Evolutionary conservation across 2,329 filamentous ascomycete species (phyloP).

Genomic region (Fusarium irregulare): DNA sequence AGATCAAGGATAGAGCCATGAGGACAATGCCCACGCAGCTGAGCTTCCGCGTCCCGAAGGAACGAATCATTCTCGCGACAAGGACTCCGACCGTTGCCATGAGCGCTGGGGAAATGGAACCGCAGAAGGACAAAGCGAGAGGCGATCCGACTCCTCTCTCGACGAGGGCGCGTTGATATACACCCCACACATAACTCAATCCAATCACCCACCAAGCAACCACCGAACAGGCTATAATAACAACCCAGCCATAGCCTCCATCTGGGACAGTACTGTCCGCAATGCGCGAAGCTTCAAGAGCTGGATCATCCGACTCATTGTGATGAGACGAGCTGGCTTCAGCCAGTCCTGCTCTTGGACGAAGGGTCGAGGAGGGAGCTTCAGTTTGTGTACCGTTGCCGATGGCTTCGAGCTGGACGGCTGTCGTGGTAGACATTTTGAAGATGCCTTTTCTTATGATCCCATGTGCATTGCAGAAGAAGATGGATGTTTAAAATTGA

Average conservation of each 20-base stretch:
- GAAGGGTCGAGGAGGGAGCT: constrained; percentile 6
- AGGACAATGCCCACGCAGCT: not conserved
- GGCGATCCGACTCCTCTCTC: constrained; percentile 57
- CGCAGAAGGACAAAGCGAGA: constrained; percentile 68
- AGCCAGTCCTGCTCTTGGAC: constrained; percentile 11
- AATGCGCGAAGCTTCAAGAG: constrained; percentile 37
- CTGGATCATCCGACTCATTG: constrained; percentile 17
- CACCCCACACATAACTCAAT: constrained; percentile 68
- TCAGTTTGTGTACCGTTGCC: constrained; percentile 16
- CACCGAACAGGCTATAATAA: constrained; percentile 41
- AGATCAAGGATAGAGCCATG: constrained; percentile 23
- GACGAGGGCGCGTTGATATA: constrained; percentile 68
- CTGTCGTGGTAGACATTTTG: constrained; percentile 32
- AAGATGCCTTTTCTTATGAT: not conserved
- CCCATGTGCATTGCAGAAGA: not conserved
- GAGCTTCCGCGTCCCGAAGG: constrained; percentile 28
- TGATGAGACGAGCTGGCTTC: not conserved
- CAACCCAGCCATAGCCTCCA: constrained; percentile 47
- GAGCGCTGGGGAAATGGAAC: constrained; percentile 54
- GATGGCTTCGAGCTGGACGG: constrained; percentile 27
- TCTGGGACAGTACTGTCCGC: constrained; percentile 43
- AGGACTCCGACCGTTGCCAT: constrained; percentile 25
- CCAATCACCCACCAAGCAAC: constrained; percentile 65
- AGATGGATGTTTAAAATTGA: fast-evolving
- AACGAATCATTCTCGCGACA: constrained; percentile 26